Evolutionary conservation across 768 basidiomycete species (phyloP).

Genomic region (Scleroderma citrinum): DNA sequence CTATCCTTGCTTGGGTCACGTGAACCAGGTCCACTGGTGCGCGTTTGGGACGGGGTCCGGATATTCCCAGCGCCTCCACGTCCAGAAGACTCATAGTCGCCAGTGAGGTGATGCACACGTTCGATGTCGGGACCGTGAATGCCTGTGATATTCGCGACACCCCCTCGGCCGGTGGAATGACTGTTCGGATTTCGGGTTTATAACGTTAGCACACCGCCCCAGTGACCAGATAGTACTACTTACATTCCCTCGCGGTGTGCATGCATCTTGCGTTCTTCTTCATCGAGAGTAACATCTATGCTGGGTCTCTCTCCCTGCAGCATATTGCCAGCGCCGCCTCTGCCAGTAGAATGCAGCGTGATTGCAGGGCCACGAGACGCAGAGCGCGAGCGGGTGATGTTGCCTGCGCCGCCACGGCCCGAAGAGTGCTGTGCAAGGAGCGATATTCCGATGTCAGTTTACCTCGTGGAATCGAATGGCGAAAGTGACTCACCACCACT

Average conservation of each 20-base stretch:
- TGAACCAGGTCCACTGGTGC: slow-evolving; percentile 20
- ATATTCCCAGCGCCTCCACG: slow-evolving; percentile 65
- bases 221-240: slow-evolving; percentile 14
- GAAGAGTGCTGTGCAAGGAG: slow-evolving; percentile 43
- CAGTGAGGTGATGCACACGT: slow-evolving; percentile 13
- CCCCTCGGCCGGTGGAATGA: slow-evolving; percentile 67
- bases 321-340: slow-evolving; percentile 64
- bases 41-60: slow-evolving; percentile 31
- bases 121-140: slow-evolving; percentile 35
- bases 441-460: neutral
- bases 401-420: slow-evolving; percentile 63
- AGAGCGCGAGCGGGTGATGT: slow-evolving; percentile 49
- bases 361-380: slow-evolving; percentile 36
- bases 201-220: neutral
- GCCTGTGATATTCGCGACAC: slow-evolving; percentile 53
- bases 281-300: slow-evolving; percentile 21
- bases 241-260: slow-evolving; percentile 35
- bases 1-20: slow-evolving; percentile 21
- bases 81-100: slow-evolving; percentile 39
- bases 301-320: slow-evolving; percentile 22
- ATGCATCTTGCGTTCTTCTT: slow-evolving; percentile 29
- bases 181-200: slow-evolving; percentile 27
- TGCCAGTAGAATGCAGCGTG: slow-evolving; percentile 45
- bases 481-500: slow-evolving; percentile 35
- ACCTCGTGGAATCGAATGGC: no score